phyloP scores from a whole-genome alignment of 129 eudicot genomes.

The Heracleum sosnowskyi region DNA sequence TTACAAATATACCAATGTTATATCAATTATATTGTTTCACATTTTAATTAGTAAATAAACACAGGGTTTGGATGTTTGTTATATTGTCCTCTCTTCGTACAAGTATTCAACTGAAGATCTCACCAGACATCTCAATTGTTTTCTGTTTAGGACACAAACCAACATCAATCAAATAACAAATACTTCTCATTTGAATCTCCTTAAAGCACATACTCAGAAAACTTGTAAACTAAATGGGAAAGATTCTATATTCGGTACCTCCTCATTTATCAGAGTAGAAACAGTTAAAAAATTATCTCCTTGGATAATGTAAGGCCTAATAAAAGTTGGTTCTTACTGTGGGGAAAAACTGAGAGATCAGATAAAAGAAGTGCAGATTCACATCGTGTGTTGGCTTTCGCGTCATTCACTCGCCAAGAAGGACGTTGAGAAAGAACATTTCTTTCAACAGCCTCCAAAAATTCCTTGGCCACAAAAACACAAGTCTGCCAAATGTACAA shows the following conservation, averaged over 20 bases:
- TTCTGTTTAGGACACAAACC: not conserved
- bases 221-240: not conserved
- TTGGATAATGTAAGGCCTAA: not conserved
- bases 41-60: not conserved
- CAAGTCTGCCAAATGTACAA: slow-evolving; percentile 40
- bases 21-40: not conserved
- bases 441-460: slow-evolving; percentile 57
- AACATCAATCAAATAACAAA: not conserved
- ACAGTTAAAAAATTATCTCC: not conserved
- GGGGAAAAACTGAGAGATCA: slow-evolving; percentile 84
- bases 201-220: not conserved
- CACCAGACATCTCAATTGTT: not conserved
- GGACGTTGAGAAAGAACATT: slow-evolving; percentile 73
- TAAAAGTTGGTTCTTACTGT: slow-evolving; percentile 32
- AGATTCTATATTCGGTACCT: not conserved
- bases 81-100: not conserved
- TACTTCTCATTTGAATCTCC: not conserved
- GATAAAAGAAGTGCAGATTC: slow-evolving; percentile 72
- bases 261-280: not conserved
- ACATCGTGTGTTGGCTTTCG: slow-evolving; percentile 50
- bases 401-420: slow-evolving; percentile 71
- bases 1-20: not conserved
- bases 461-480: slow-evolving; percentile 63
- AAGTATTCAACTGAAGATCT: not conserved
- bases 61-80: not conserved